phyloP scores from a whole-genome alignment of 2,329 filamentous ascomycete genomes.

The Pseudogymnoascus sp. region DNA sequence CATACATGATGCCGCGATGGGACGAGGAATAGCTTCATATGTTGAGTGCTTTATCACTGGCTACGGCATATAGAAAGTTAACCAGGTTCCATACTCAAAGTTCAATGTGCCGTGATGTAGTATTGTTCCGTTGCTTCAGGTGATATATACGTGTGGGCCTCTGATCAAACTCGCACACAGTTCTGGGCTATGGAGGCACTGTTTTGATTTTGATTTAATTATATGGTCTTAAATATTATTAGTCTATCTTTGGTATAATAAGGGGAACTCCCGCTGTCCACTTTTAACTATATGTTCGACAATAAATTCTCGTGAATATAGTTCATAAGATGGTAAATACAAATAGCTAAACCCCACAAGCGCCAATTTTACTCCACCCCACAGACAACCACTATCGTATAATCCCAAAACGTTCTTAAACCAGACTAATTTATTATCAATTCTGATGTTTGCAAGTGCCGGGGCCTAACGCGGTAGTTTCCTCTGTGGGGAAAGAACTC shows the following conservation, averaged over 20 bases:
- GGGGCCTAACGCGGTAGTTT: background rate
- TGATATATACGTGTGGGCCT: background rate
- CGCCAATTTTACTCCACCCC: background rate
- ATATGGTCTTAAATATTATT: background rate
- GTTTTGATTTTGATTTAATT: background rate
- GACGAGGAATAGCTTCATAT: conserved; percentile 4
- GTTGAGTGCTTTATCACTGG: background rate
- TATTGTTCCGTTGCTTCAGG: background rate
- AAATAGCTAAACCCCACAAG: background rate
- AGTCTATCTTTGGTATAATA: background rate
- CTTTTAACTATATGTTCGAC: background rate
- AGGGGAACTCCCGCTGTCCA: background rate
- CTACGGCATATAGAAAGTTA: background rate
- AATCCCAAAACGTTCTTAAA: background rate
- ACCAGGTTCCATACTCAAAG: background rate
- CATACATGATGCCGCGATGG: background rate
- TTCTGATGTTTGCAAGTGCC: background rate
- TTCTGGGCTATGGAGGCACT: background rate
- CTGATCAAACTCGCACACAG: background rate
- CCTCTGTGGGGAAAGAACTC: background rate
- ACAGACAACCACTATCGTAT: background rate
- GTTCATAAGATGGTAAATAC: background rate
- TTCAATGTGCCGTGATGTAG: background rate
- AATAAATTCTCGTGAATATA: background rate
- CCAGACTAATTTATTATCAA: background rate